Evolutionary conservation across 192 early-diverging fungal genomes (phyloP), one percentile per base, ranked within the genome.

Genomic region (Backusella sp.): DNA sequence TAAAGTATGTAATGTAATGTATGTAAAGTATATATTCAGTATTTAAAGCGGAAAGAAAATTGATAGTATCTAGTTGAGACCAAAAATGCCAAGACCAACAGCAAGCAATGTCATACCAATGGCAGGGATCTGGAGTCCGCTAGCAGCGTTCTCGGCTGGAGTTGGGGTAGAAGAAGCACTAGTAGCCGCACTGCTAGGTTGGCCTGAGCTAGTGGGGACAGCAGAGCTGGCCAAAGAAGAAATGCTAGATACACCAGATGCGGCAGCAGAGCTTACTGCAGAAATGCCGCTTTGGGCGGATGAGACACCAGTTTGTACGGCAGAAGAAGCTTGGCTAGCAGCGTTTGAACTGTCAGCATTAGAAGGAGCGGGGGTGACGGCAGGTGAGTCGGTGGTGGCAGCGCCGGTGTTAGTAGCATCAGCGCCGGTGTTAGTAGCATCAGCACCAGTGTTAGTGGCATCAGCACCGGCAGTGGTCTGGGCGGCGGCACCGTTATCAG

Each of bases 121-220:
- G 23, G 12, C 56, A 62, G 56, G 56, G 12, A 62, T 28, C n/a
- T 62, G 56, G n/a, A 62, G 21, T 14, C 9, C 7, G 26, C 12
- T 28, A 15, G 56, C 56, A 4, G 56, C 26, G 9, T 62, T 62
- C 23, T 62, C 23, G 26, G 56, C 5, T 28, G 56, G 56, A 28
- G 11, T 62, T 12, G 56, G 56, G 26, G 56, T 73, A 12, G 21
- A 62, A 28, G 46, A 70, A 72, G 23, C 79, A 46, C 42, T 52
- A 71, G 19, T 77, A 74, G 26, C 44, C 67, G 0, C 49, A 52
- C 66, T 72, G 74, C 53, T 65, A 41, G 23, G 35, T 46, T n/a
- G 39, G 21, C 23, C 17, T 14, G 21, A 72, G 19, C 5, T 49
- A n/a, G 46, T 49, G 19, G 19, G 46, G 8, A 46, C 41, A 39